Evolutionary conservation across 768 basidiomycete genomes (phyloP), one percentile per base, ranked within the genome.

Genomic region (Xerocomus potaroensis): DNA sequence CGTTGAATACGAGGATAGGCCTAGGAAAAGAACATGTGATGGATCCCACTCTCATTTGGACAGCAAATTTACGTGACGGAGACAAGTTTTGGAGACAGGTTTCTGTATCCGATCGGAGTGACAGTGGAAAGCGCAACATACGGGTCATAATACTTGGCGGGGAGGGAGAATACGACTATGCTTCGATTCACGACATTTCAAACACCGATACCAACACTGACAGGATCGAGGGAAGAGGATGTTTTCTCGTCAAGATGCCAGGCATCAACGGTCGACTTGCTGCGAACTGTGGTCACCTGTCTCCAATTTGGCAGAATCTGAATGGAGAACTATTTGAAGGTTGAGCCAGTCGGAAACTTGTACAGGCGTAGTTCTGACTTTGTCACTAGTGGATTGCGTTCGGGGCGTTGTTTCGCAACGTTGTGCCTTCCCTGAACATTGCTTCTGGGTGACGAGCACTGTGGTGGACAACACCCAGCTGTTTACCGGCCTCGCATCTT

Each of bases 401-500:
- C 61, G 54, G 41, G 60, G 59, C n/a, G 15, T 56, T 8, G 36
- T 55, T 24, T 46, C 48, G 29, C 54, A 48, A 58, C 51, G 66
- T 16, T 57, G 73, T 12, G 54, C 64, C 1, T 79, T 91, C 52
- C 75, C 78, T 0, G 80, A 81, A 50, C 79, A 82, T 58, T 91
- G 84, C 57, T 62, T 77, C 24, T 71, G 72, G 39, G 63, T 72
- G 0, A 66, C 72, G 31, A 65, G 68, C 32, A 48, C 27, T 53
- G 48, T 43, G 30, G 49, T 15, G 45, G 45, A 29, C 47, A 49
- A 21, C 43, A 50, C 44, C 33, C 48, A 41, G 15, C 45, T 84
- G 0, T 77, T 81, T 53, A 60, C 92, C 45, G 91, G 88, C 0
- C 76, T 88, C 1, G 73, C 83, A 2, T 66, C 72, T 16, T 73